phyloP scores from a whole-genome alignment of 805 yeast species.

The Kluyveromyces lactis region DNA sequence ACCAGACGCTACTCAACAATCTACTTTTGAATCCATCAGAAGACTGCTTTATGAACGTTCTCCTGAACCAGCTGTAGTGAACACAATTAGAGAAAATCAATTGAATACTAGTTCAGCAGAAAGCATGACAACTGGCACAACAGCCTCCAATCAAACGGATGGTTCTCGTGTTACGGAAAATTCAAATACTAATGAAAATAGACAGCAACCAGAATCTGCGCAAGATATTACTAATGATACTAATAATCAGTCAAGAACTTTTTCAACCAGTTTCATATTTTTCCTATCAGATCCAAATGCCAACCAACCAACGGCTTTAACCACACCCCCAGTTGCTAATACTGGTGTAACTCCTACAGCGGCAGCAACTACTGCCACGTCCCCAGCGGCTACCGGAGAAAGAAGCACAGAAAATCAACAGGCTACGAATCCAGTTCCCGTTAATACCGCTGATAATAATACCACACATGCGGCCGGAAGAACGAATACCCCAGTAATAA shows the following conservation, averaged over 20 bases:
- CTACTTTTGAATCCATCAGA: conserved; percentile 25
- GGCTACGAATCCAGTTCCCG: too few species aligned
- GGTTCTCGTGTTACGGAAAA: not conserved
- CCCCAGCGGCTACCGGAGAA: too few species aligned
- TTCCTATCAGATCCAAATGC: not conserved
- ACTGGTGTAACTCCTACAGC: conserved; percentile 1
- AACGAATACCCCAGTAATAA: conserved; percentile 1
- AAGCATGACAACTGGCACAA: not conserved
- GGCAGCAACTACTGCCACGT: not conserved
- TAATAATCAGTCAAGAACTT: not conserved
- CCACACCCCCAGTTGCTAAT: conserved; percentile 1
- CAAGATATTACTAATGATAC: not conserved
- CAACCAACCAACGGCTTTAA: not conserved
- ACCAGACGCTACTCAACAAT: conserved; percentile 14
- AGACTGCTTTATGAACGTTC: conserved; percentile 15
- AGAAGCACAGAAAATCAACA: too few species aligned
- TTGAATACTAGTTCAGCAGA: not conserved
- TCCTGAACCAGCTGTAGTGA: conserved; percentile 6
- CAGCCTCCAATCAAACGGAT: too few species aligned
- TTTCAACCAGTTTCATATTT: not conserved
- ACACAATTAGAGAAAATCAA: not conserved
- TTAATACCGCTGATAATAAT: conserved; percentile 5
- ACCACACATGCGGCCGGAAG: not conserved
- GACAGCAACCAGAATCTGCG: not conserved
- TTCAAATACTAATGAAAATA: not conserved